phyloP scores from a whole-genome alignment of 306 rosid species.

The Coriaria nepalensis region DNA sequence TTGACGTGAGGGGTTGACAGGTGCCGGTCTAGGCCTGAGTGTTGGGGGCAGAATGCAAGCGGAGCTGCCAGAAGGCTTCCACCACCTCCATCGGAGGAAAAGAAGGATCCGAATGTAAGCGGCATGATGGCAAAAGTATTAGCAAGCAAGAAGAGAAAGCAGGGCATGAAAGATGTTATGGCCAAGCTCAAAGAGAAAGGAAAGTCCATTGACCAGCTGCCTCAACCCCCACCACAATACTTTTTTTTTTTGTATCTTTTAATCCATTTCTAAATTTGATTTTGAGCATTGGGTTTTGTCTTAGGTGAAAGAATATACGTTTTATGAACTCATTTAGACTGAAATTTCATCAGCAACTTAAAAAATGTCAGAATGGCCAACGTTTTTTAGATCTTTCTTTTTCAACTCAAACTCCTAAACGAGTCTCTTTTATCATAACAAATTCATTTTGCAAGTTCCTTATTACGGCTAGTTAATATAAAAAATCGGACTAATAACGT shows the following conservation, averaged over 20 bases:
- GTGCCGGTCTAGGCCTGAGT: slow-evolving; percentile 26
- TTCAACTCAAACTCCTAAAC: no score
- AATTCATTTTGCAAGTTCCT: no score
- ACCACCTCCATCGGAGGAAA: slow-evolving; percentile 52
- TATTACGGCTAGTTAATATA: no score
- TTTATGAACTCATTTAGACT: no score
- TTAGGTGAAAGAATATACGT: no score
- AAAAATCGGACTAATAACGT: no score
- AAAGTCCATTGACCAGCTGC: slow-evolving; percentile 16
- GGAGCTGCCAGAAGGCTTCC: slow-evolving; percentile 69
- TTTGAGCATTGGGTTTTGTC: no score
- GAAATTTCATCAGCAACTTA: no score
- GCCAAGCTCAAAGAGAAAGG: slow-evolving; percentile 60
- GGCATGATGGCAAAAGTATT: slow-evolving; percentile 73
- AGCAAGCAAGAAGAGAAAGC: slow-evolving; percentile 86
- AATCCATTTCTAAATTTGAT: no score
- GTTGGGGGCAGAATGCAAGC: slow-evolving; percentile 25
- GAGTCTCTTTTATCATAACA: no score
- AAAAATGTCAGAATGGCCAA: no score
- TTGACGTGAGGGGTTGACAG: slow-evolving; percentile 36
- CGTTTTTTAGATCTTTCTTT: no score
- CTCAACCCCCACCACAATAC: slow-evolving; percentile 19
- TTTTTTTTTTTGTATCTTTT: background rate
- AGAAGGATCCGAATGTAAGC: slow-evolving; percentile 65
- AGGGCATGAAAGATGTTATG: slow-evolving; percentile 53